Conservation (phyloP, 1,139 yeast species). For the Oligophagozyma castellii region DNA sequence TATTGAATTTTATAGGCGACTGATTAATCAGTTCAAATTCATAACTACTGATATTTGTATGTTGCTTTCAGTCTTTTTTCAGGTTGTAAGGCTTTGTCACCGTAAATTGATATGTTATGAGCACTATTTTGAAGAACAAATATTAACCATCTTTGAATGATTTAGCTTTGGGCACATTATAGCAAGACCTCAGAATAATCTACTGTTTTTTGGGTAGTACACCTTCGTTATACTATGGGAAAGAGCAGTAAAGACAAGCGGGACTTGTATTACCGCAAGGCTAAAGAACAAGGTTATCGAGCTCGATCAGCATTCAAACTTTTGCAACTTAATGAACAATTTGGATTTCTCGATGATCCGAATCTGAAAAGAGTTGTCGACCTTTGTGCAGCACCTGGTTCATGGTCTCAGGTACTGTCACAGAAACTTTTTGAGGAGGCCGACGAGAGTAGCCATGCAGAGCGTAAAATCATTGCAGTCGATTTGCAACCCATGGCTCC, state of each 20-base stretch:
- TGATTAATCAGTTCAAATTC: no score
- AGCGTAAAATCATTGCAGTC: conserved; percentile 67
- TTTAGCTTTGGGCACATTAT: neutral
- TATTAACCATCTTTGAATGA: neutral
- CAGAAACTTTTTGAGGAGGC: conserved; percentile 42
- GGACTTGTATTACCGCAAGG: conserved; percentile 79
- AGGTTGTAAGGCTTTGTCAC: neutral
- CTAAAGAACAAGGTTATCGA: conserved; percentile 95
- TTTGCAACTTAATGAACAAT: conserved; percentile 79
- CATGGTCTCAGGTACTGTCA: conserved; percentile 96
- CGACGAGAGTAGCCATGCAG: conserved; percentile 19
- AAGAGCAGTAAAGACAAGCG: conserved; percentile 91
- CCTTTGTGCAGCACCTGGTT: conserved; percentile 97
- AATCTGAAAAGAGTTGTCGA: conserved; percentile 79
- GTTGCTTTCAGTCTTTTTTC: neutral
- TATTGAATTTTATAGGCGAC: no score
- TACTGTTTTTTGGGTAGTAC: no score
- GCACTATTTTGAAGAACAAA: neutral
- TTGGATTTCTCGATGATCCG: conserved; percentile 48
- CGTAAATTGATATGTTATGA: neutral
- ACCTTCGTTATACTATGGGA: conserved; percentile 45
- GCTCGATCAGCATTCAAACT: conserved; percentile 93
- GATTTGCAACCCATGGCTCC: conserved; percentile 98
- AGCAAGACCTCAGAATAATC: no score
- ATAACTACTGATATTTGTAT: no score